These are phyloP conservation scores for Clarireedia homoeocarpa DNA, from an alignment of 2,329 filamentous ascomycete species.

Conservation along the genomic window DNA sequence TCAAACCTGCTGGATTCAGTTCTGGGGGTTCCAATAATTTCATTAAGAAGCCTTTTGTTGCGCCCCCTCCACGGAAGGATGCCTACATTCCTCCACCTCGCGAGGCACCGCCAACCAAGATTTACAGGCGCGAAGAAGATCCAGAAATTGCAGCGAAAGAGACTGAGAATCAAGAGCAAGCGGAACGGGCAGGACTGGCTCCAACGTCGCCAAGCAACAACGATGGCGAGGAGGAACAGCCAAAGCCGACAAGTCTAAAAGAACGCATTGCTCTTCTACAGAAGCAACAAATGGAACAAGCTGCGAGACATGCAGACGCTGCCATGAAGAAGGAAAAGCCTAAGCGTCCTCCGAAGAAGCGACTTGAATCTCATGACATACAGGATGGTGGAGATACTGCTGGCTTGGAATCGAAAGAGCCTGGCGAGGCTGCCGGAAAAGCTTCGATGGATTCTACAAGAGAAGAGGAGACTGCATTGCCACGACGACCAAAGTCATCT, in stretches of 20 bases:
- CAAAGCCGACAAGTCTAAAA: constrained; percentile 88
- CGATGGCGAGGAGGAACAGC: constrained; percentile 64
- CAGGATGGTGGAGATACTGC: constrained; percentile 30
- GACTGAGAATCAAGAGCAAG: constrained; percentile 56
- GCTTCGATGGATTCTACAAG: constrained; percentile 41
- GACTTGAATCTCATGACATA: constrained; percentile 41
- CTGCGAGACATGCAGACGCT: constrained; percentile 71
- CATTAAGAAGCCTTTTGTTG: constrained; percentile 95
- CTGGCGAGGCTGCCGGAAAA: constrained; percentile 39
- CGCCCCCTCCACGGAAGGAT: constrained; percentile 86
- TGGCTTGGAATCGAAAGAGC: constrained; percentile 39
- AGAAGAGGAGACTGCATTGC: constrained; percentile 34
- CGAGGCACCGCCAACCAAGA: constrained; percentile 61
- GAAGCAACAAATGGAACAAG: constrained; percentile 87
- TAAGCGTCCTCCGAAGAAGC: constrained; percentile 68
- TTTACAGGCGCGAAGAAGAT: constrained; percentile 85
- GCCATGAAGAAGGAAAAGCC: constrained; percentile 80
- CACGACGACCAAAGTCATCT: constrained; percentile 46
- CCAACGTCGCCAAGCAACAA: constrained; percentile 27
- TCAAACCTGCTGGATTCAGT: constrained; percentile 65
- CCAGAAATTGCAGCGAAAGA: constrained; percentile 60
- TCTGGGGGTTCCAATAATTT: constrained; percentile 58
- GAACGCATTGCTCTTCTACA: constrained; percentile 92
- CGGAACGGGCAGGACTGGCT: constrained; percentile 59
- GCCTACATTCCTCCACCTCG: constrained; percentile 75